Evolutionary conservation across 305 asterid genomes (phyloP), one percentile per base, ranked within the genome.

Genomic region (Andrographis paniculata): DNA sequence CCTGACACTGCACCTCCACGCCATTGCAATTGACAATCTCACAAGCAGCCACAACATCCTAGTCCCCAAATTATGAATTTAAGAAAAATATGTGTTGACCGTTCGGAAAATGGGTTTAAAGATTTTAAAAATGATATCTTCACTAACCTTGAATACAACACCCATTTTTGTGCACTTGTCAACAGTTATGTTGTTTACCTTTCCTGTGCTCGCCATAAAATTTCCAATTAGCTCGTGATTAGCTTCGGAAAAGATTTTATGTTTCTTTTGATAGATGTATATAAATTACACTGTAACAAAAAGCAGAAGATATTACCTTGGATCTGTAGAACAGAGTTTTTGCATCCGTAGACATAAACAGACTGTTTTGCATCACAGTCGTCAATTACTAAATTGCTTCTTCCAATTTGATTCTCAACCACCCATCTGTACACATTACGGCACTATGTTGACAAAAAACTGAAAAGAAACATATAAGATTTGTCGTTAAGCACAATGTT

Each of bases 1-100:
- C 99, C 96, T 87, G 95, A 67, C 96, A 87, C 60, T 91, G 96
- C 69, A 91, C 94, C 81, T 91, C 92, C 43, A 91, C 78, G 1
- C 86, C 69, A 42, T 51, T 81, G 72, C 91, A 80, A 70, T 91
- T 91, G 63, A 91, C 99, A 54, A 91, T 60, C 80, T 91, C 99
- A 64, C 83, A 91, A 68, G 99, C 99, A 41, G 99, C 99, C 62
- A 91, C 95, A 49, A 87, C 99, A 69, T 77, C 99, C 99, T 91
- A 75, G 47, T 45, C 23, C 27, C 63, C 61, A 69, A 47, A 62
- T 55, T 55, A 33, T 14, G 47, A 52, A 18, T 48, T 10, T n/a
- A n/a, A n/a, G n/a, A n/a, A 57, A 37, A 14, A 37, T 47, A 60
- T 50, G 18, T 50, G 52, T 45, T 45, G 39, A 59, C 17, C 42